phyloP scores from a whole-genome alignment of 768 basidiomycete genomes.

The Leucosporidium yakuticum region DNA sequence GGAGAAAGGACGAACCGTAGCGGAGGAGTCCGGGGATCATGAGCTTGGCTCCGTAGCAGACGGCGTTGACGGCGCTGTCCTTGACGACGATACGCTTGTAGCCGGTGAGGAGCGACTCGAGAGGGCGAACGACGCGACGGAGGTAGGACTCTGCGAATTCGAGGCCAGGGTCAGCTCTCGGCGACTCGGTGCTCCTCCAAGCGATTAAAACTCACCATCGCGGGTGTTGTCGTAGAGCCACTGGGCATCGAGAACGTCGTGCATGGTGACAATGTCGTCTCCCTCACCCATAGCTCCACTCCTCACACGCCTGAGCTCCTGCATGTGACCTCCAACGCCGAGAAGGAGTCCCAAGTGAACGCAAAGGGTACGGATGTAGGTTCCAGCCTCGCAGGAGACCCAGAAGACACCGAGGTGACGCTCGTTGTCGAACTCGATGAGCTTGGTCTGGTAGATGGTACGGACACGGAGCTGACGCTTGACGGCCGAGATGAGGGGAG shows the following conservation, averaged over 20 bases:
- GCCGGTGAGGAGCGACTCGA: conserved; percentile 87
- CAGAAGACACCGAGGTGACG: conserved; percentile 95
- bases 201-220: conserved; percentile 62
- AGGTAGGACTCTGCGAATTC: conserved; percentile 75
- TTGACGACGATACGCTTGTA: conserved; percentile 99
- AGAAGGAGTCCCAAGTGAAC: conserved; percentile 90
- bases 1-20: conserved; percentile 52
- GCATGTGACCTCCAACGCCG: conserved; percentile 99
- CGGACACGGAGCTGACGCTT: conserved; percentile 96
- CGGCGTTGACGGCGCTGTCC: conserved; percentile 97
- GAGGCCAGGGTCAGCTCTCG: conserved; percentile 1
- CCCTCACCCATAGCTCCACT: conserved; percentile 96
- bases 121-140: conserved; percentile 84
- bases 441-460: conserved; percentile 91
- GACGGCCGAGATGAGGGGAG: conserved; percentile 96
- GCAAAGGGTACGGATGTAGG: conserved; percentile 77
- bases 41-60: conserved; percentile 98
- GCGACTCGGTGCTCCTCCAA: not conserved
- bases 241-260: conserved; percentile 97
- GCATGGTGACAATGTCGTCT: conserved; percentile 98
- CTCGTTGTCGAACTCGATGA: conserved; percentile 95
- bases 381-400: conserved; percentile 96
- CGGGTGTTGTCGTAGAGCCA: conserved; percentile 97
- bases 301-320: conserved; percentile 88
- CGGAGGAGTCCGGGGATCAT: conserved; percentile 98